Conservation (phyloP, 768 basidiomycete genomes). For the Nidularia sp. region DNA sequence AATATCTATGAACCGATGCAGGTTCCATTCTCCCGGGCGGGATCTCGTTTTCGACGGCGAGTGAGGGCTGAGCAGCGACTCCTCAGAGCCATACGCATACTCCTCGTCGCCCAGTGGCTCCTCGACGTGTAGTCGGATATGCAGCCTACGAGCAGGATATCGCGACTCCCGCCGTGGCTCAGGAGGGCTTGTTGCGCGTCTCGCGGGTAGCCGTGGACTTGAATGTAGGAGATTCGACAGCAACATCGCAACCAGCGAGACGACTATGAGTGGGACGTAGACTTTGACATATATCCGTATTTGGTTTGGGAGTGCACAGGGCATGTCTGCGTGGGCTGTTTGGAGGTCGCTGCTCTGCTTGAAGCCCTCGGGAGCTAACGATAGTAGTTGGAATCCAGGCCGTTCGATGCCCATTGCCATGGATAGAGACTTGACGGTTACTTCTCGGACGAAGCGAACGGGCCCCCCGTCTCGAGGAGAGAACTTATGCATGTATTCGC, state of each 20-base stretch:
- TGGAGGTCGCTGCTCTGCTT: slow-evolving; percentile 5
- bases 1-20: background rate
- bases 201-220: slow-evolving; percentile 4
- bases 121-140: background rate
- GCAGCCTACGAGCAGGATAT: background rate
- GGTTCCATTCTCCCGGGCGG: background rate
- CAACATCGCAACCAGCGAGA: slow-evolving; percentile 53
- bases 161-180: background rate
- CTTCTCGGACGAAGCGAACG: slow-evolving; percentile 49
- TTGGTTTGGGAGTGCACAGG: slow-evolving; percentile 85
- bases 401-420: slow-evolving; percentile 82
- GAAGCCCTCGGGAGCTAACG: slow-evolving; percentile 44
- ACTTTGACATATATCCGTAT: slow-evolving; percentile 65
- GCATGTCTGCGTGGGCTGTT: slow-evolving; percentile 43
- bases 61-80: background rate
- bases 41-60: background rate
- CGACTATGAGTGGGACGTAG: slow-evolving; percentile 65
- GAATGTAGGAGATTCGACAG: slow-evolving; percentile 13
- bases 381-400: slow-evolving; percentile 90
- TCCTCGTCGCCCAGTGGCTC: background rate
- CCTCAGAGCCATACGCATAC: background rate
- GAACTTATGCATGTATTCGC: slow-evolving; percentile 59
- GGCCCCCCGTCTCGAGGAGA: slow-evolving; percentile 15
- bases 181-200: background rate
- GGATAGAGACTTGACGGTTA: slow-evolving; percentile 87